Conservation (phyloP, 108 stramenopile genomes). For the Schizochytrium sp. region DNA sequence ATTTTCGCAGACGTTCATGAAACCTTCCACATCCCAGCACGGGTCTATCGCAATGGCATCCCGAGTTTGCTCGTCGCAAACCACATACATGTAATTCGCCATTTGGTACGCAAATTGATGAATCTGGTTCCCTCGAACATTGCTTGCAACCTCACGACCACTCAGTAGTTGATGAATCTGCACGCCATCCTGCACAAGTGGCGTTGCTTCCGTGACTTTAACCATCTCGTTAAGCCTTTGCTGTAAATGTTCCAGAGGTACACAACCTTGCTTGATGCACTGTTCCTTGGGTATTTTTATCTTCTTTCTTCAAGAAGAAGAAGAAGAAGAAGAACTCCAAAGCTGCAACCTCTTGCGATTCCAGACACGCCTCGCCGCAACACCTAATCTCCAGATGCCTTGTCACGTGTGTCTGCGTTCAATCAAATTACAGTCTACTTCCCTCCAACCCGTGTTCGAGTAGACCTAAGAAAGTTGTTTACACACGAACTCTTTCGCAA, state of each 20-base stretch:
- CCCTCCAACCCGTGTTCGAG: no score
- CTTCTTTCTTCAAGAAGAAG: not conserved
- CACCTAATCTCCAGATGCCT: no score
- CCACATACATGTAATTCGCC: slow-evolving; percentile 58
- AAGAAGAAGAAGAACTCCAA: not conserved
- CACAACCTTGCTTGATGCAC: not conserved
- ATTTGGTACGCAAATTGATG: slow-evolving; percentile 49
- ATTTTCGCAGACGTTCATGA: slow-evolving; percentile 16
- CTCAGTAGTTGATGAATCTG: slow-evolving; percentile 25
- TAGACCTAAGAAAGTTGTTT: no score
- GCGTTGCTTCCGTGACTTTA: not conserved
- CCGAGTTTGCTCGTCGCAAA: slow-evolving; percentile 31
- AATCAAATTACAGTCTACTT: no score
- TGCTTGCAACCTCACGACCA: slow-evolving; percentile 27
- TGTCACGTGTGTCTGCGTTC: no score
- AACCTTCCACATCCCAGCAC: slow-evolving; percentile 29
- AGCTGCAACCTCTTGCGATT: not conserved
- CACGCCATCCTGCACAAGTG: not conserved
- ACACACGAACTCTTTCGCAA: no score
- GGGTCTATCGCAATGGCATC: slow-evolving; percentile 43
- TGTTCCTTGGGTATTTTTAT: not conserved
- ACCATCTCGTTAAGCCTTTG: not conserved
- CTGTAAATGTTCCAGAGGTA: not conserved
- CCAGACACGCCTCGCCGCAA: no score
- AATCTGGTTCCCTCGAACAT: not conserved